These are phyloP conservation scores for Stephanodiscus minutulus DNA, from an alignment of 108 stramenopile species.

Conservation along the genomic window DNA sequence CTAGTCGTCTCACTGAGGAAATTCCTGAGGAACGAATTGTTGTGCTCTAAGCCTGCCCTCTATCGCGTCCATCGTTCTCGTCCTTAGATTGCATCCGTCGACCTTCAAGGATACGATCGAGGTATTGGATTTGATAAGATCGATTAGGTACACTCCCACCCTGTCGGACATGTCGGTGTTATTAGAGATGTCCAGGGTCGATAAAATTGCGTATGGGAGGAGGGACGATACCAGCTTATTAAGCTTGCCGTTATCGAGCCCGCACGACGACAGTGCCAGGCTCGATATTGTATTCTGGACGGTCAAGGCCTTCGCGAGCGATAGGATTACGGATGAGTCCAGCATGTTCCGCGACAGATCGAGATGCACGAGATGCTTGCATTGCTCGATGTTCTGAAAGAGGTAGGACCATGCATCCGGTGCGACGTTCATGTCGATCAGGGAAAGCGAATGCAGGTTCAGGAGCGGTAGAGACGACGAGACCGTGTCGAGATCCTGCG, in stretches of 20 bases:
- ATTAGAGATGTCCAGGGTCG: neutral
- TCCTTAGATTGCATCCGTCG: neutral
- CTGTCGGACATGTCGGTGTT: conserved; percentile 1
- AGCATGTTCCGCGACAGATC: conserved; percentile 10
- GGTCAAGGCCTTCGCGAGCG: neutral
- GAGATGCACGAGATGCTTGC: neutral
- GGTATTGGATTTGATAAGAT: neutral
- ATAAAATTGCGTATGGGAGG: neutral
- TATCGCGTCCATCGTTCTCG: neutral
- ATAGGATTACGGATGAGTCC: neutral
- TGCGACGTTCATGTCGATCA: conserved; percentile 9
- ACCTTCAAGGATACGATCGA: neutral
- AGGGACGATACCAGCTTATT: neutral
- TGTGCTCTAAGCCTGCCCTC: conserved; percentile 2
- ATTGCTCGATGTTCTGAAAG: neutral
- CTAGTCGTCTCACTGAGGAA: neutral
- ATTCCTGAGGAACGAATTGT: conserved; percentile 12
- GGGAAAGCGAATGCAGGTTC: neutral
- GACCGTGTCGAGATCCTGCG: neutral
- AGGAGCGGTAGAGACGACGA: conserved; percentile 8
- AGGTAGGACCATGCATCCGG: conserved; percentile 8
- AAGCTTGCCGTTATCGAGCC: neutral
- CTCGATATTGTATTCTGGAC: conserved; percentile 2
- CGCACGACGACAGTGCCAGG: conserved; percentile 4
- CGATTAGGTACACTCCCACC: neutral